These are phyloP conservation scores for Podosphaera leucotricha DNA, from an alignment of 2,329 filamentous ascomycete species.

Conservation along the genomic window DNA sequence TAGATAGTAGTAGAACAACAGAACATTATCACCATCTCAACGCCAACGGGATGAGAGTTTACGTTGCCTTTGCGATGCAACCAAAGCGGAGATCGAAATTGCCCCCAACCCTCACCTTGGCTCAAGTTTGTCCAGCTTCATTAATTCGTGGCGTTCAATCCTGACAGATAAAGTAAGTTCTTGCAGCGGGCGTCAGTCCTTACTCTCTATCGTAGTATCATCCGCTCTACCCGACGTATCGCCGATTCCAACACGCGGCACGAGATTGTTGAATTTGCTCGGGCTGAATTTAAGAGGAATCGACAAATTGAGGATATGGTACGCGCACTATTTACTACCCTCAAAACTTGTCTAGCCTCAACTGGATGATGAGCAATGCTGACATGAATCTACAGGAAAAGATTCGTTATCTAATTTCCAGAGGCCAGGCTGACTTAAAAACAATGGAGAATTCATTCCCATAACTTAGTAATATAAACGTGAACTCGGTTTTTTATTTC, in stretches of 20 bases:
- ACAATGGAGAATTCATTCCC: conserved; percentile 26
- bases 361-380: background rate
- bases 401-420: conserved; percentile 38
- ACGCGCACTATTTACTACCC: conserved; percentile 10
- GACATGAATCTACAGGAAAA: conserved; percentile 22
- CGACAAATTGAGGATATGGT: conserved; percentile 31
- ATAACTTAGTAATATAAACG: background rate
- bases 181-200: conserved; percentile 31
- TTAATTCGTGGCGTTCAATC: too few species aligned
- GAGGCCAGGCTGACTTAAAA: conserved; percentile 42
- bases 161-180: conserved; percentile 19
- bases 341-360: too few species aligned
- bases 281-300: conserved; percentile 37
- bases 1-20: too few species aligned
- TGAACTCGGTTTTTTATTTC: too few species aligned
- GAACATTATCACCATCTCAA: too few species aligned
- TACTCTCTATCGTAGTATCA: conserved; percentile 32
- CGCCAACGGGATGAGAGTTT: too few species aligned
- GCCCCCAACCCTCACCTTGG: too few species aligned
- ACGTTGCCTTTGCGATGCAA: too few species aligned
- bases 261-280: conserved; percentile 33
- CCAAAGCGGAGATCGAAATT: too few species aligned
- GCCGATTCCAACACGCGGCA: conserved; percentile 24
- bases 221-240: conserved; percentile 30
- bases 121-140: too few species aligned